Conservation (phyloP, 192 early-diverging fungal genomes). For the Coemansia sp. region DNA sequence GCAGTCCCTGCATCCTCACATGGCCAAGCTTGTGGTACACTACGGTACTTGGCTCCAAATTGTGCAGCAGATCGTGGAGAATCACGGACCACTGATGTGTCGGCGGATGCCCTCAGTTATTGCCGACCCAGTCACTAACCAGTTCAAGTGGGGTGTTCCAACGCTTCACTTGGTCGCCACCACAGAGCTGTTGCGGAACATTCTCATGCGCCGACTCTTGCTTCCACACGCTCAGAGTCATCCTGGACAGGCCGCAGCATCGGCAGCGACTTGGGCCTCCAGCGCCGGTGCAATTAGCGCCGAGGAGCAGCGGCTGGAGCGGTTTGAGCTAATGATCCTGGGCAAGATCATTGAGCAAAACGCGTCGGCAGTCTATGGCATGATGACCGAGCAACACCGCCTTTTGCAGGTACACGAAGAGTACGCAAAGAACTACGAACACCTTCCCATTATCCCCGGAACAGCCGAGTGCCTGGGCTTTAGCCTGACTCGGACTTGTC, state of each 20-base stretch:
- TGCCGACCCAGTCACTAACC: constrained; percentile 40
- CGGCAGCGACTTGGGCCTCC: constrained; percentile 12
- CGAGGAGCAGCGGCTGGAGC: constrained; percentile 41
- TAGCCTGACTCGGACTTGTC: constrained; percentile 36
- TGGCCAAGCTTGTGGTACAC: constrained; percentile 26
- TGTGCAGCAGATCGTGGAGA: constrained; percentile 44
- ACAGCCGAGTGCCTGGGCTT: constrained; percentile 15
- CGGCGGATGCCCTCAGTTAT: constrained; percentile 44
- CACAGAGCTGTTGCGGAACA: constrained; percentile 41
- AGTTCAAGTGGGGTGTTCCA: constrained; percentile 54
- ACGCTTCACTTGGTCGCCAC: constrained; percentile 39
- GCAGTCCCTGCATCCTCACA: not conserved
- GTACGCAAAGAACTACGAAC: constrained; percentile 12
- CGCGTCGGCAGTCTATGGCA: constrained; percentile 52
- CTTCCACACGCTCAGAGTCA: constrained; percentile 5
- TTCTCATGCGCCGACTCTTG: constrained; percentile 30
- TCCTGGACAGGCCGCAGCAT: not conserved
- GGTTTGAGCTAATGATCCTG: constrained; percentile 41
- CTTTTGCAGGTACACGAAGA: constrained; percentile 35
- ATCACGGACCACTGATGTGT: constrained; percentile 40
- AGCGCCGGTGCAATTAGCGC: constrained; percentile 1
- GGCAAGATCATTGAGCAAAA: constrained; percentile 38
- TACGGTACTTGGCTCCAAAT: constrained; percentile 48
- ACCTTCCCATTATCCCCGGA: constrained; percentile 13
- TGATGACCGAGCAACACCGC: constrained; percentile 51